Conservation (phyloP, 225 moss, liverwort and hornwort genomes). For the Marchantia paleacea region DNA sequence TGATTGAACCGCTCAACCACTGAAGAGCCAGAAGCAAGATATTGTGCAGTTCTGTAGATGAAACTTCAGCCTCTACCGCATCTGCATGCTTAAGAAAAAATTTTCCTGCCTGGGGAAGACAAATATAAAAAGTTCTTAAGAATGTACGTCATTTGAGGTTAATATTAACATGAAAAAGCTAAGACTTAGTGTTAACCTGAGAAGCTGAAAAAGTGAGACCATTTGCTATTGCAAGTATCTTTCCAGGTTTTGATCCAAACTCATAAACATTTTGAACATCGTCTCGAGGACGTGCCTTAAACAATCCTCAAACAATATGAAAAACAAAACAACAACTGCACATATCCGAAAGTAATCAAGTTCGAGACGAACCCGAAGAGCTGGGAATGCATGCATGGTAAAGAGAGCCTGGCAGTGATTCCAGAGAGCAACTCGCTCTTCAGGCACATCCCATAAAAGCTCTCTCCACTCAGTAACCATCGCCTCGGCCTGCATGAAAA, state of each 20-base stretch:
- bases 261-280: not conserved
- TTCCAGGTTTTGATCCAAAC: not conserved
- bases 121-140: not conserved
- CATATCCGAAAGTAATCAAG: not conserved
- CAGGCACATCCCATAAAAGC: constrained; percentile 93
- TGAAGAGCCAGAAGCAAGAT: constrained; percentile 83
- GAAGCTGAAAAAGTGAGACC: not conserved
- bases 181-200: too few species aligned
- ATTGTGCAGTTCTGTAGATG: constrained; percentile 78
- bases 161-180: too few species aligned
- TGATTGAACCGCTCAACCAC: constrained; percentile 91
- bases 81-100: constrained; percentile 96
- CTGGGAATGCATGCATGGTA: constrained; percentile 79
- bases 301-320: not conserved
- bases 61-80: constrained; percentile 68
- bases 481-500: constrained; percentile 72
- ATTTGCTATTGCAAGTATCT: not conserved
- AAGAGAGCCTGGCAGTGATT: constrained; percentile 89
- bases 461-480: constrained; percentile 99
- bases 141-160: too few species aligned
- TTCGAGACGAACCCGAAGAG: constrained; percentile 38
- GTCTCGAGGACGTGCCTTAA: not conserved
- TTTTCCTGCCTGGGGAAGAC: constrained; percentile 66
- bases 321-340: not conserved
- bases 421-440: constrained; percentile 95